Base-by-base conservation (phyloP, 2,329 filamentous ascomycete species). In the Diplodia sapinea region DNA sequence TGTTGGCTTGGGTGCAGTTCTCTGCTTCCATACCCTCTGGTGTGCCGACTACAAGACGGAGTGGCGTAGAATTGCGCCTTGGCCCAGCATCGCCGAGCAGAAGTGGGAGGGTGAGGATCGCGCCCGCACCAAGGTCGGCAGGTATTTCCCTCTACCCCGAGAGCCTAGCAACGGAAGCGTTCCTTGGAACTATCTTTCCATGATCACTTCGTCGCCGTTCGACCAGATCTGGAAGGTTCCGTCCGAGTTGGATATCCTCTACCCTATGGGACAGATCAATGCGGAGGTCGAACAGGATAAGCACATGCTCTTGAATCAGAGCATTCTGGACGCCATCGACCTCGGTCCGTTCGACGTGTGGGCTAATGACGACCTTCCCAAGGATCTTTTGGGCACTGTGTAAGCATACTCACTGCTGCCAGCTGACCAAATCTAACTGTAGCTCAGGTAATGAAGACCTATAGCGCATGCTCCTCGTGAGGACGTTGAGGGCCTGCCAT, bases 31-130 rank as follows among this genome's bases (percentile, higher is more conserved):
- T 23, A 82, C 81, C 0, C 77, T 82, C 67, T 83, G 78, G 78
- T 79, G 78, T 67, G 23, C 49, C 0, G 51, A 69, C 74, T 70
- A 68, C 63, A 38, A 68, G 69, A 59, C 57, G 2, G 69, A 77
- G 55, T 78, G 76, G 74, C 23, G 69, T 49, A 73, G 74, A 36
- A 71, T 81, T 38, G 76, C 80, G 0, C 75, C 76, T 1, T 84
- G 80, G 80, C 82, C 82, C 0, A 72, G 72, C 12, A 52, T 71
- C 5, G 72, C 76, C 12, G 82, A 84, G 73, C 73, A 79, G 73
- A 81, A 81, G 69, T 83, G 82, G 77, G 82, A 84, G 69, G 82
- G 82, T 0, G 79, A 82, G 50, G 81, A 81, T 38, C 79, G 82
- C 12, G 79, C 82, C 15, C 78, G 81, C 51, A 83, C 80, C 2